phyloP scores from a whole-genome alignment of 1,139 yeast genomes.

The Insectozyma bohioensis region DNA sequence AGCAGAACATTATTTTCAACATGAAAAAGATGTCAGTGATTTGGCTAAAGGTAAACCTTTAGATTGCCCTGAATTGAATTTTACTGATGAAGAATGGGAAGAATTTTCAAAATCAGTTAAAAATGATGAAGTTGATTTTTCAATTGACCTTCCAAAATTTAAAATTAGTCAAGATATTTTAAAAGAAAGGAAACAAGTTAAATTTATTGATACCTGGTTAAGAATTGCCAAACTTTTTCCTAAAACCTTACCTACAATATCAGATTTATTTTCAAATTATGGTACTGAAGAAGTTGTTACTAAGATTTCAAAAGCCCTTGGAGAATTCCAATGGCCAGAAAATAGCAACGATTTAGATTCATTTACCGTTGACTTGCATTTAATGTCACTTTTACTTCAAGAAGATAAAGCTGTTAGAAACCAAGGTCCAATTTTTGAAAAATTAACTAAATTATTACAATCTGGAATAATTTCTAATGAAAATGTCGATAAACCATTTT shows the following conservation, averaged over 20 bases:
- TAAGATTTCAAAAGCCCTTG: not conserved
- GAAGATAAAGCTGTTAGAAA: constrained; percentile 17
- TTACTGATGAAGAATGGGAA: constrained; percentile 25
- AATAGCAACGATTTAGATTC: constrained; percentile 3
- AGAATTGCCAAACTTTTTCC: constrained; percentile 52
- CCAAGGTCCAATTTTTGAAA: constrained; percentile 19
- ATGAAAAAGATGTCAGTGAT: constrained; percentile 21
- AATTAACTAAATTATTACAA: constrained; percentile 36
- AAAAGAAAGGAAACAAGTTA: constrained; percentile 28
- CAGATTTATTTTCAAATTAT: constrained; percentile 39
- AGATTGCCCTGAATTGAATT: constrained; percentile 24
- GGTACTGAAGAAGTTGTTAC: constrained; percentile 4
- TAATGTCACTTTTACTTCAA: constrained; percentile 28
- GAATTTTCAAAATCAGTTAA: constrained; percentile 13
- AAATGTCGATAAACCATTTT: constrained; percentile 46
- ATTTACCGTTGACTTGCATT: constrained; percentile 12
- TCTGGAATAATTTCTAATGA: constrained; percentile 8
- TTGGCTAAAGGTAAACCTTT: constrained; percentile 23
- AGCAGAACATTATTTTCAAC: constrained; percentile 40
- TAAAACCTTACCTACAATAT: constrained; percentile 45
- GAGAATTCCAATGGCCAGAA: constrained; percentile 2
- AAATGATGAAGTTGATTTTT: constrained; percentile 18
- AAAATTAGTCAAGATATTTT: constrained; percentile 16
- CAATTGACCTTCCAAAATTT: constrained; percentile 14
- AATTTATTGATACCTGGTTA: constrained; percentile 48